These are phyloP conservation scores for Calycina herbarum DNA, from an alignment of 2,329 filamentous ascomycete genomes.

Conservation along the genomic window DNA sequence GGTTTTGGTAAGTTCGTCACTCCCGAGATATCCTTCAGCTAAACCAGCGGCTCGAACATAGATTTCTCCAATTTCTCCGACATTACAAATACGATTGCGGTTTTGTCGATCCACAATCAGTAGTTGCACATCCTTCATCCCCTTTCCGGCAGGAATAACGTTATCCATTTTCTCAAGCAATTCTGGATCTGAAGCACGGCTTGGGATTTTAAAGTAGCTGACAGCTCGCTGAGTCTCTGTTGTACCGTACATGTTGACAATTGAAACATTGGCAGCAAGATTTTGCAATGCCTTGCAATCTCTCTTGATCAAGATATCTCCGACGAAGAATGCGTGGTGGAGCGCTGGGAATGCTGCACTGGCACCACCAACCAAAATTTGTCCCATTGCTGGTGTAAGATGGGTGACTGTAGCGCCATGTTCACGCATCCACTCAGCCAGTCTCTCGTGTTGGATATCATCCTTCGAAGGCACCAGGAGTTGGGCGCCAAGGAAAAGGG, in stretches of 20 bases:
- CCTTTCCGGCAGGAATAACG: slow-evolving; percentile 77
- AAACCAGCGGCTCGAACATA: slow-evolving; percentile 80
- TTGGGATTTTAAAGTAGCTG: slow-evolving; percentile 78
- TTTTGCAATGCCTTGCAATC: slow-evolving; percentile 77
- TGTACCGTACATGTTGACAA: slow-evolving; percentile 86
- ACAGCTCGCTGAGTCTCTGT: slow-evolving; percentile 83
- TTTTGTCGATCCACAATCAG: slow-evolving; percentile 75
- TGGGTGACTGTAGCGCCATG: slow-evolving; percentile 78
- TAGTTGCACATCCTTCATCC: slow-evolving; percentile 87
- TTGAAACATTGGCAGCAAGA: slow-evolving; percentile 71
- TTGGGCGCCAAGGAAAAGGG: slow-evolving; percentile 80
- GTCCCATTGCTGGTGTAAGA: slow-evolving; percentile 93
- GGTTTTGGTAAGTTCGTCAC: slow-evolving; percentile 33
- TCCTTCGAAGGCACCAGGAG: slow-evolving; percentile 78
- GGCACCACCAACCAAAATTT: slow-evolving; percentile 86
- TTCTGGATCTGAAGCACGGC: slow-evolving; percentile 60
- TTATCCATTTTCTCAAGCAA: slow-evolving; percentile 68
- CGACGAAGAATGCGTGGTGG: slow-evolving; percentile 85
- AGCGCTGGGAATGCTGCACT: slow-evolving; percentile 74
- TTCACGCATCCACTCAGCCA: slow-evolving; percentile 85
- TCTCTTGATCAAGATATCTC: slow-evolving; percentile 81
- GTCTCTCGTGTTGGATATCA: slow-evolving; percentile 80
- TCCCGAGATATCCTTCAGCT: slow-evolving; percentile 70
- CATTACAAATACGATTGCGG: slow-evolving; percentile 65
- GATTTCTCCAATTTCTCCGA: slow-evolving; percentile 84